Percentiles rank a stretch among this genome's conserved stretches.
Evolutionary conservation across 495 filamentous ascomycete species (phyloP).

Genomic region (Bombardia bombarda): DNA sequence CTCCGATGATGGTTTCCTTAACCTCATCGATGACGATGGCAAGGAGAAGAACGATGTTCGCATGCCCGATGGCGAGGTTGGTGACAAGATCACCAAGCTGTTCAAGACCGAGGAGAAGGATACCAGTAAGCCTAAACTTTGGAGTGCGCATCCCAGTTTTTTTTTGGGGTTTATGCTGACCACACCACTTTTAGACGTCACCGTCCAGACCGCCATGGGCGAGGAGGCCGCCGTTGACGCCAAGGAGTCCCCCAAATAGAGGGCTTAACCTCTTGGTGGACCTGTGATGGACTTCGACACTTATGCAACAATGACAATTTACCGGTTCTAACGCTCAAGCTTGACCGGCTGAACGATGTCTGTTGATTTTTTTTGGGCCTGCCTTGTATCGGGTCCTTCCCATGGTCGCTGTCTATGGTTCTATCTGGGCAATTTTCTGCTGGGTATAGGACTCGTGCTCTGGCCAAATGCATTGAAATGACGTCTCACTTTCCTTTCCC

Average conservation of each 20-base stretch:
- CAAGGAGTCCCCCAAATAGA: constrained; percentile 69
- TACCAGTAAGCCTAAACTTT: constrained; percentile 72
- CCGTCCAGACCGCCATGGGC: constrained; percentile 89
- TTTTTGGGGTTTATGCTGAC: constrained; percentile 12
- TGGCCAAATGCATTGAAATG: constrained; percentile 18
- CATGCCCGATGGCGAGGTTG: constrained; percentile 81
- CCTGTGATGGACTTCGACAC: constrained; percentile 10
- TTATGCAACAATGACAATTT: constrained; percentile 10
- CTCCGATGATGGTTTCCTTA: constrained; percentile 84
- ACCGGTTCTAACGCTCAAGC: constrained; percentile 5
- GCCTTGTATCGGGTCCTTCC: constrained; percentile 12
- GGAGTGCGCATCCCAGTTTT: too few species aligned
- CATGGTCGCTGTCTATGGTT: constrained; percentile 8
- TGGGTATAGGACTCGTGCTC: constrained; percentile 9
- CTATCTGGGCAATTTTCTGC: constrained; percentile 16
- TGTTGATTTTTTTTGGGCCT: constrained; percentile 21
- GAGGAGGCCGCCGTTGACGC: constrained; percentile 88
- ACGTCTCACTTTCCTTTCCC: constrained; percentile 27
- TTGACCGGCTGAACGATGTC: constrained; percentile 14
- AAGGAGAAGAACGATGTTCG: constrained; percentile 90
- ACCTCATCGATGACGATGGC: constrained; percentile 76
- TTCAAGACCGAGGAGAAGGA: constrained; percentile 57
- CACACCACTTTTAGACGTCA: constrained; percentile 55
- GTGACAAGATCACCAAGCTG: constrained; percentile 69
- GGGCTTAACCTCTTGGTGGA: constrained; percentile 1